Percentiles rank a stretch among this genome's conserved stretches.
These are phyloP conservation scores for Celoporthe dispersa DNA, from an alignment of 2,329 filamentous ascomycete genomes.

Conservation along the genomic window DNA sequence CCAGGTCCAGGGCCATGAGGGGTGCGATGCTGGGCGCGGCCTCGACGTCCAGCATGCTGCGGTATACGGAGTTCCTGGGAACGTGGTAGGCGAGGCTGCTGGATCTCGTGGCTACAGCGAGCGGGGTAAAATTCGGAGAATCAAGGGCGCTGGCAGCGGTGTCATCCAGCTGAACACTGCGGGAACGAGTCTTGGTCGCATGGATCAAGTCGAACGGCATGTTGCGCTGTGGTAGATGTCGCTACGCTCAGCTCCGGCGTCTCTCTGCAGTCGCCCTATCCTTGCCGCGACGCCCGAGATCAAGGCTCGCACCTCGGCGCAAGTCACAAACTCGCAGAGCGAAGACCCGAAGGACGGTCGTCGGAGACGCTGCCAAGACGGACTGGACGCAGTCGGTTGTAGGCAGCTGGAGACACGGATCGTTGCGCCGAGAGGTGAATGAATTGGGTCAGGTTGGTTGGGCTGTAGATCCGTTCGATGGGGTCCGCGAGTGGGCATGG, in stretches of 20 bases:
- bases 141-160: conserved; percentile 29
- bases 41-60: conserved; percentile 60
- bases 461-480: neutral
- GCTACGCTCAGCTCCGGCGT: conserved; percentile 49
- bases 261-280: conserved; percentile 30
- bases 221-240: conserved; percentile 36
- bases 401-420: neutral
- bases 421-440: neutral
- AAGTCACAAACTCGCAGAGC: neutral
- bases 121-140: conserved; percentile 32
- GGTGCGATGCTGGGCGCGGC: conserved; percentile 51
- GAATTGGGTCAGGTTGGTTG: conserved; percentile 10
- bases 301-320: neutral
- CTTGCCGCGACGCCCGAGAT: neutral
- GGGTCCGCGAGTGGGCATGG: neutral
- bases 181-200: conserved; percentile 50
- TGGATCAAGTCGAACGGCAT: conserved; percentile 49
- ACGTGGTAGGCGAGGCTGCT: conserved; percentile 42
- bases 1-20: conserved; percentile 49
- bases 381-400: neutral
- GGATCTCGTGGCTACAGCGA: conserved; percentile 38
- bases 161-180: conserved; percentile 55
- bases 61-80: conserved; percentile 46
- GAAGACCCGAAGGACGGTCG: neutral
- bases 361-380: conserved; percentile 2